Conservation (phyloP, 169 alveolate genomes). For the Perkinsus olseni region DNA sequence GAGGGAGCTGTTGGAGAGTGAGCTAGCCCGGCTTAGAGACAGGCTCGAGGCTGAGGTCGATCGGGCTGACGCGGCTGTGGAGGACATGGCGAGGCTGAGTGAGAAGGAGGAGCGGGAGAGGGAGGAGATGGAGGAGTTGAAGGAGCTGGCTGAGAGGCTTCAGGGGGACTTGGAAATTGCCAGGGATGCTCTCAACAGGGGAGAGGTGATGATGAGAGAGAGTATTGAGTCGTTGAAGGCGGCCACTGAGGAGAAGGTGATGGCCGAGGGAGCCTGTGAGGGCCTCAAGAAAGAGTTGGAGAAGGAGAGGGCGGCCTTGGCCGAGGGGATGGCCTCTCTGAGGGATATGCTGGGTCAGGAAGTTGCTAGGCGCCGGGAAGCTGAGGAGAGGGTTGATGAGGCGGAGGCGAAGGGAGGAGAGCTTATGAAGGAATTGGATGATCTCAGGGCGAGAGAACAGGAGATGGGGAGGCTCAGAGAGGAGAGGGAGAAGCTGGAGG, state of each 20-base stretch:
- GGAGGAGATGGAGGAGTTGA: not conserved
- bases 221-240: not conserved
- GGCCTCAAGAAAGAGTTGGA: not conserved
- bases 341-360: not conserved
- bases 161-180: not conserved
- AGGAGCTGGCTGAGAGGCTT: not conserved
- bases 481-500: not conserved
- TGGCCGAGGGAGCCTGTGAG: not conserved
- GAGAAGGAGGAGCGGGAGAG: not conserved
- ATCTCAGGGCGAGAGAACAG: not conserved
- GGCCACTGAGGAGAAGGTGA: not conserved
- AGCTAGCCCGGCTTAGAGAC: not conserved
- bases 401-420: not conserved
- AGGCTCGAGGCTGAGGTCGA: not conserved
- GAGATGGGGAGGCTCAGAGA: not conserved
- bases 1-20: not conserved
- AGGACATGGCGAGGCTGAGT: not conserved
- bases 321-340: not conserved
- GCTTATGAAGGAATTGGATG: not conserved
- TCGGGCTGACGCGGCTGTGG: not conserved
- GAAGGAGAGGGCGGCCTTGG: not conserved
- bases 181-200: not conserved
- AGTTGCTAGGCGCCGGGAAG: not conserved
- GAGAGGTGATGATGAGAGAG: not conserved
- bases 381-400: not conserved